These are phyloP conservation scores for Coelastrella sp. DNA, from an alignment of 139 green algal genomes.

Conservation along the genomic window DNA sequence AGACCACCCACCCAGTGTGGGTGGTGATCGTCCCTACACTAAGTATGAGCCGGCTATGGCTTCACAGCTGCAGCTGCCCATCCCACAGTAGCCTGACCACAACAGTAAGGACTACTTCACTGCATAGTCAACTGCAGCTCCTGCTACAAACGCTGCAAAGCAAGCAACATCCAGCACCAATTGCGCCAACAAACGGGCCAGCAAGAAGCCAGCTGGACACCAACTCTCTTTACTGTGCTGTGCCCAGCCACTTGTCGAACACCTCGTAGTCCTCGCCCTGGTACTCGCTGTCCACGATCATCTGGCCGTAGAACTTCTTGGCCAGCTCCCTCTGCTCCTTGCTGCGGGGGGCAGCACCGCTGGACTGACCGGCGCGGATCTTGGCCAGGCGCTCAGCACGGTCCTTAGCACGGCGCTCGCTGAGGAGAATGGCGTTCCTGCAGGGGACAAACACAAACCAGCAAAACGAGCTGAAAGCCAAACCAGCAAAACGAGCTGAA, in stretches of 20 bases:
- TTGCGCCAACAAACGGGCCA: background rate
- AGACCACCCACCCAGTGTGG: background rate
- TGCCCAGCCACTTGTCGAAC: slow-evolving; percentile 84
- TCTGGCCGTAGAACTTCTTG: slow-evolving; percentile 80
- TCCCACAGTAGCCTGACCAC: no score
- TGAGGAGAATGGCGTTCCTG: slow-evolving; percentile 43
- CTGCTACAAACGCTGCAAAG: background rate
- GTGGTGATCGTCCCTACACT: background rate
- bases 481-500: background rate
- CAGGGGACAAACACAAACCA: background rate
- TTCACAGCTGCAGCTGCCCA: background rate
- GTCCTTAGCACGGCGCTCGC: slow-evolving; percentile 45
- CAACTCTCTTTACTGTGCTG: slow-evolving; percentile 12
- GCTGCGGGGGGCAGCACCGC: slow-evolving; percentile 8
- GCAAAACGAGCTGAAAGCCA: background rate
- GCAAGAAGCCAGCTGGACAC: background rate
- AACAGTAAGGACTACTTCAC: background rate
- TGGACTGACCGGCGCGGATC: slow-evolving; percentile 50
- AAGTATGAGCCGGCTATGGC: background rate
- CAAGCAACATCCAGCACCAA: background rate
- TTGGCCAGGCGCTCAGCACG: slow-evolving; percentile 74
- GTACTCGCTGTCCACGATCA: slow-evolving; percentile 88
- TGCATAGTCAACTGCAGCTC: background rate
- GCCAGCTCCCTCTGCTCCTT: slow-evolving; percentile 63
- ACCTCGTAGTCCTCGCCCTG: slow-evolving; percentile 93